phyloP scores from a whole-genome alignment of 2,329 filamentous ascomycete species.

The Basipetospora chlamydospora region DNA sequence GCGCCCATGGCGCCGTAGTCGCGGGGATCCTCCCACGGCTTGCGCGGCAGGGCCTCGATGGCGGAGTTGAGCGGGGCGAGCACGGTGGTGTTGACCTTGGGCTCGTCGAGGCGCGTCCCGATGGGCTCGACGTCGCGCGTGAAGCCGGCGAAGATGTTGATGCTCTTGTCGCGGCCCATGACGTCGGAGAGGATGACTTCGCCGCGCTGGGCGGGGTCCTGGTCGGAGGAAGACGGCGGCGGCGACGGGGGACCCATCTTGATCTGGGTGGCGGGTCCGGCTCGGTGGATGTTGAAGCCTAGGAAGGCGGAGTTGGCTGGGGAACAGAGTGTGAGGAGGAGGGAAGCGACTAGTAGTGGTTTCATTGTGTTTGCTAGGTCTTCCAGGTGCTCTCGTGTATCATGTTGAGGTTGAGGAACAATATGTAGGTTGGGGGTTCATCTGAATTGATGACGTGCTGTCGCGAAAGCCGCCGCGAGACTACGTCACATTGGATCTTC shows the following conservation, averaged over 20 bases:
- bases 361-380: slow-evolving; percentile 2
- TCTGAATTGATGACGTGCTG: neutral
- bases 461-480: neutral
- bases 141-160: slow-evolving; percentile 75
- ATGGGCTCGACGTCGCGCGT: slow-evolving; percentile 62
- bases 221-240: neutral
- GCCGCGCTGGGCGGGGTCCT: neutral
- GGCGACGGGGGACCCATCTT: slow-evolving; percentile 1
- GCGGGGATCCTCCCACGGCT: slow-evolving; percentile 68
- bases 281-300: slow-evolving; percentile 4
- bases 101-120: slow-evolving; percentile 52
- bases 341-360: neutral
- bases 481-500: slow-evolving; percentile 1
- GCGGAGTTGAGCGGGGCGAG: slow-evolving; percentile 77
- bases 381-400: too few relatives aligned
- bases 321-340: neutral
- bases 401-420: neutral
- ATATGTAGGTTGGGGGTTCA: neutral
- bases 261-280: neutral
- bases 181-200: slow-evolving; percentile 67
- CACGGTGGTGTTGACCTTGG: slow-evolving; percentile 59
- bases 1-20: slow-evolving; percentile 57
- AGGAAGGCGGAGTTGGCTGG: neutral
- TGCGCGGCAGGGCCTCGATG: slow-evolving; percentile 62
- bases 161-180: slow-evolving; percentile 60